A percentile compares a stretch with the other conserved stretches of the same genome.
These are phyloP conservation scores for Hansenula sp. DNA, from an alignment of 1,139 yeast species.

Conservation along the genomic window DNA sequence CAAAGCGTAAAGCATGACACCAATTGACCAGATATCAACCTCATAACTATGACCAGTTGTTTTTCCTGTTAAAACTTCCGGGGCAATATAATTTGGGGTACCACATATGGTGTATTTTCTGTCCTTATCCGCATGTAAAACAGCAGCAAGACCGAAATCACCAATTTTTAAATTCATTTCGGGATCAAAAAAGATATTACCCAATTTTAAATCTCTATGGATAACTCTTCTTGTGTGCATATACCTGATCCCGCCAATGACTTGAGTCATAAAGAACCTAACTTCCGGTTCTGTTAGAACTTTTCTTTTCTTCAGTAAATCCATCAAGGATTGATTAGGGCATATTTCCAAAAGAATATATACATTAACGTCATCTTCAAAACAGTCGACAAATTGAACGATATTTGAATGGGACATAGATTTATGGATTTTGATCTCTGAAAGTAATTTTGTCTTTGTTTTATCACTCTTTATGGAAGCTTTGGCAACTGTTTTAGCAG, in stretches of 20 bases:
- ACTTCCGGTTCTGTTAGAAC: conserved; percentile 88
- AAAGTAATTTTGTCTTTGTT: conserved; percentile 81
- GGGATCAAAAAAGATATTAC: conserved; percentile 90
- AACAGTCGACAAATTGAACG: conserved; percentile 90
- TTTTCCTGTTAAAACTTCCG: conserved; percentile 90
- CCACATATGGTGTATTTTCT: conserved; percentile 94
- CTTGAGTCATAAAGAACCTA: conserved; percentile 84
- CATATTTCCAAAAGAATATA: conserved; percentile 92
- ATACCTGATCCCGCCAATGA: conserved; percentile 89
- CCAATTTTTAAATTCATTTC: conserved; percentile 93
- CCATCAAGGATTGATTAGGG: conserved; percentile 91
- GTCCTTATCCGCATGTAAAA: conserved; percentile 63
- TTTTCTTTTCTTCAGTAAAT: conserved; percentile 79
- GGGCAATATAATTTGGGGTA: conserved; percentile 97
- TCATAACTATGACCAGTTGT: conserved; percentile 88
- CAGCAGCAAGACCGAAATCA: conserved; percentile 95
- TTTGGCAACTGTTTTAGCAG: conserved; percentile 98
- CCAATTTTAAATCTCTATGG: conserved; percentile 91
- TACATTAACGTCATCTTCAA: conserved; percentile 91
- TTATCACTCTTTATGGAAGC: conserved; percentile 89
- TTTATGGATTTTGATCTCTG: conserved; percentile 94
- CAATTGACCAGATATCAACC: conserved; percentile 96
- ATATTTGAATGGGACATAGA: conserved; percentile 85
- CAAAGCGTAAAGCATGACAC: conserved; percentile 91
- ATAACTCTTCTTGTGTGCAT: conserved; percentile 92